phyloP scores from a whole-genome alignment of 345 rosid genomes.

The Rhodomyrtus tomentosa region DNA sequence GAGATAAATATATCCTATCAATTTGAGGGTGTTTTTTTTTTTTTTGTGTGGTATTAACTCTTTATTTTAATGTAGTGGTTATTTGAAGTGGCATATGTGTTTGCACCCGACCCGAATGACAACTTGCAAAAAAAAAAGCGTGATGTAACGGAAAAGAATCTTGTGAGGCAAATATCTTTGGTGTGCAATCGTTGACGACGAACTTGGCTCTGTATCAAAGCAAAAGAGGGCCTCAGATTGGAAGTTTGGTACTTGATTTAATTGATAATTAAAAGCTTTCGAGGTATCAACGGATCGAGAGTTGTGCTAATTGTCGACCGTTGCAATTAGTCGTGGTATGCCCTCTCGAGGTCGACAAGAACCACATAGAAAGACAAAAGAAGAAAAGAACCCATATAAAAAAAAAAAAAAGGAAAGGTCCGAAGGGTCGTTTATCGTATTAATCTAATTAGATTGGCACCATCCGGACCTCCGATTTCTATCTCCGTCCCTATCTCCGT shows the following conservation, averaged over 20 bases:
- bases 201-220: background rate
- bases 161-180: background rate
- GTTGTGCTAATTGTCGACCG: too few species aligned
- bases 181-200: background rate
- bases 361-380: background rate
- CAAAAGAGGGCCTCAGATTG: background rate
- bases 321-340: background rate
- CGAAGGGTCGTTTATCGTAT: background rate
- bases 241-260: background rate
- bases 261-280: too few species aligned
- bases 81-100: background rate
- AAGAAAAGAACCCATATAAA: fast-evolving
- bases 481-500: background rate
- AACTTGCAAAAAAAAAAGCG: background rate
- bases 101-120: background rate
- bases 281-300: too few species aligned
- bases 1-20: too few species aligned
- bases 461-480: fast-evolving
- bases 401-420: background rate
- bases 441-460: background rate
- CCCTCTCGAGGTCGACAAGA: background rate
- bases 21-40: too few species aligned
- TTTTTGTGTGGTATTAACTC: too few species aligned
- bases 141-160: background rate
- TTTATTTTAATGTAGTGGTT: background rate